Evolutionary conservation across 345 rosid genomes (phyloP), one percentile per base, ranked within the genome.

Genomic region (Eucalyptus pauciflora): DNA sequence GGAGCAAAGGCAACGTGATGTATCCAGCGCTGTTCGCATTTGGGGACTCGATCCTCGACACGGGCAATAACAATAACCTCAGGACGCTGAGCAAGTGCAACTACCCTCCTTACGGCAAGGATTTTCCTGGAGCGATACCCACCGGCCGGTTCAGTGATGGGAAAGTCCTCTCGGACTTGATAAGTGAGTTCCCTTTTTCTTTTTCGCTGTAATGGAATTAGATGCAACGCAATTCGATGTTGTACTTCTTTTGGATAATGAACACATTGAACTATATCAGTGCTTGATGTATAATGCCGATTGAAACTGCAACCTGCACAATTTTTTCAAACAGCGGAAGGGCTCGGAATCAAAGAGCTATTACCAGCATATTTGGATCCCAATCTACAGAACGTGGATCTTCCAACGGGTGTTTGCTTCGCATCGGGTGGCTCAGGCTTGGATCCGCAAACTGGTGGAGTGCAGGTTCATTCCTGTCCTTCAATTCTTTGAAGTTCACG

Each of bases 31-130:
- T 91, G 13, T 41, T 94, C n/a, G 86, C 92, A 54, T 93, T 94
- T 18, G 94, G 94, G 87, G 95, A 94, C 88, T 94, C 95, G 4
- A 87, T 93, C 20, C 90, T 92, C 18, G 94, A 94, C 87, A 91
- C 94, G 1, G 92, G 93, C 29, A 94, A 94, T 88, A 93, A 90
- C 89, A 92, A 90, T 86, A 56, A 90, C 56, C 88, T 90, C 11
- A 1, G 16, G 5, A 89, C 94, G 49, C 10, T 83, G 13, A 86
- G 89, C 20, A 92, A 92, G 89, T 85, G 92, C 87, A 93, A 93
- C 86, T 93, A 88, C 89, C 93, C 91, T 89, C 95, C 94, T 41
- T 93, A 93, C 45, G 95, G 95, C 20, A 88, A 80, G 33, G 93
- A 92, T 85, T 91, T 93, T 31, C 88, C 85, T 3, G 93, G 91